These are phyloP conservation scores for Zymoseptoria tritici DNA, from an alignment of 2,329 filamentous ascomycete genomes.

Conservation along the genomic window DNA sequence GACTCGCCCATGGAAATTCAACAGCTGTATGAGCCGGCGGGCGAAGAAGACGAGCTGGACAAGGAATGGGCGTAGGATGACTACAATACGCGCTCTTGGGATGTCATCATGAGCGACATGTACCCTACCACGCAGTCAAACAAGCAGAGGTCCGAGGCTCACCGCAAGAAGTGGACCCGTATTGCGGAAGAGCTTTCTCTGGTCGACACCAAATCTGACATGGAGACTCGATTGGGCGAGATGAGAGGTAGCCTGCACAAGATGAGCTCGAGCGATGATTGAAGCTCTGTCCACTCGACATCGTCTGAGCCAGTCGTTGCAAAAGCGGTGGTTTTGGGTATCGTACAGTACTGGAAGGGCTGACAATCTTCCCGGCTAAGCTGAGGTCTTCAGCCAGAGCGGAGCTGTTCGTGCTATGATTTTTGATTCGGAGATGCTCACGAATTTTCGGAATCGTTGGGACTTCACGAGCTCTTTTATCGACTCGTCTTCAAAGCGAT, in stretches of 20 bases:
- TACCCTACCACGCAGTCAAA: not conserved
- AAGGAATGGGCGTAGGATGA: not conserved
- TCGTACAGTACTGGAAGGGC: not conserved
- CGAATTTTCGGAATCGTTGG: too few relatives aligned
- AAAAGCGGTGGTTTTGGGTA: not conserved
- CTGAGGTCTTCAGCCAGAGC: too few relatives aligned
- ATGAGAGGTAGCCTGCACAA: not conserved
- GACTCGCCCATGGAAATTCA: not conserved
- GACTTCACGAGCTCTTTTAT: not conserved
- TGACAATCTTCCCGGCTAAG: not conserved
- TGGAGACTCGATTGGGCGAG: not conserved
- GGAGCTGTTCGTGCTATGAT: too few relatives aligned
- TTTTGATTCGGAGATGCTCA: too few relatives aligned
- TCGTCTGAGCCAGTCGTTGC: not conserved
- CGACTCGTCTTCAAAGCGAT: not conserved
- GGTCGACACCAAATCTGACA: not conserved
- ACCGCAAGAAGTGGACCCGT: not conserved
- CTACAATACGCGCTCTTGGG: not conserved
- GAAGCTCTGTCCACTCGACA: not conserved
- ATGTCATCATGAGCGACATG: not conserved
- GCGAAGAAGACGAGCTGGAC: not conserved
- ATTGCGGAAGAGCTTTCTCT: not conserved
- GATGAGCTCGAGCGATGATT: not conserved
- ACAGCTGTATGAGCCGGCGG: not conserved
- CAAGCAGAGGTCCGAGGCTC: not conserved